These are phyloP conservation scores for Posidonia australis DNA, from an alignment of 106 monocot genomes.

Conservation along the genomic window DNA sequence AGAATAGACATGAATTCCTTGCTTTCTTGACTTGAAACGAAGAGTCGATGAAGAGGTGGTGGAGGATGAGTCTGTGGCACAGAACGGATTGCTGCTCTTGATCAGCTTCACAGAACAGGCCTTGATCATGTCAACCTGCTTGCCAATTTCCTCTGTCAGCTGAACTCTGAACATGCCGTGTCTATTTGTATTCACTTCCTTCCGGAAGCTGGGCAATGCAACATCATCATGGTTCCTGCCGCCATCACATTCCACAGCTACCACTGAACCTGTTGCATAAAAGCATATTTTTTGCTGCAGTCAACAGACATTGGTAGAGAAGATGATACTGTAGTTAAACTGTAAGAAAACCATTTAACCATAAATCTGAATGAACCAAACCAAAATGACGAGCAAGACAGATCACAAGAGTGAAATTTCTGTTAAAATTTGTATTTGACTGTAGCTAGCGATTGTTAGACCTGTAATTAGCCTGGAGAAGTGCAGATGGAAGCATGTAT, in stretches of 20 bases:
- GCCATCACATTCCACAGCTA: slow-evolving; percentile 36
- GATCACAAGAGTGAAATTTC: too few relatives aligned
- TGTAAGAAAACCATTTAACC: too few relatives aligned
- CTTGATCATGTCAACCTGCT: slow-evolving; percentile 7
- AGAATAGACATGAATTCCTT: slow-evolving; percentile 32
- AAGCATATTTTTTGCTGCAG: not conserved
- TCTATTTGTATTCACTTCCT: slow-evolving; percentile 28
- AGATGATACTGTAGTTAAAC: too few relatives aligned
- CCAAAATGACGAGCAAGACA: too few relatives aligned
- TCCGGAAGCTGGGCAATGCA: slow-evolving; percentile 7
- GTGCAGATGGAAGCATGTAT: slow-evolving; percentile 14
- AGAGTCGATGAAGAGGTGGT: slow-evolving; percentile 11
- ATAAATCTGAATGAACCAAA: too few relatives aligned
- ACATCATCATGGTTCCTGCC: not conserved
- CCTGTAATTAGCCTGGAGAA: slow-evolving; percentile 42
- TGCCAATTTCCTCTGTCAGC: slow-evolving; percentile 9
- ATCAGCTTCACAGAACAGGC: slow-evolving; percentile 44
- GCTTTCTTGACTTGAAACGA: slow-evolving; percentile 5
- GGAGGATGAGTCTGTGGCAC: slow-evolving; percentile 17
- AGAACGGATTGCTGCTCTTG: slow-evolving; percentile 42
- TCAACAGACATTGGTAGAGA: too few relatives aligned
- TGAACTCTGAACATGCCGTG: slow-evolving; percentile 30
- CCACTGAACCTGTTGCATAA: slow-evolving; percentile 29
- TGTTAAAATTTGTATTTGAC: too few relatives aligned
- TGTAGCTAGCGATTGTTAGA: too few relatives aligned